Evolutionary conservation across 2,329 filamentous ascomycete genomes (phyloP).

Genomic region (Endothia cerciana): DNA sequence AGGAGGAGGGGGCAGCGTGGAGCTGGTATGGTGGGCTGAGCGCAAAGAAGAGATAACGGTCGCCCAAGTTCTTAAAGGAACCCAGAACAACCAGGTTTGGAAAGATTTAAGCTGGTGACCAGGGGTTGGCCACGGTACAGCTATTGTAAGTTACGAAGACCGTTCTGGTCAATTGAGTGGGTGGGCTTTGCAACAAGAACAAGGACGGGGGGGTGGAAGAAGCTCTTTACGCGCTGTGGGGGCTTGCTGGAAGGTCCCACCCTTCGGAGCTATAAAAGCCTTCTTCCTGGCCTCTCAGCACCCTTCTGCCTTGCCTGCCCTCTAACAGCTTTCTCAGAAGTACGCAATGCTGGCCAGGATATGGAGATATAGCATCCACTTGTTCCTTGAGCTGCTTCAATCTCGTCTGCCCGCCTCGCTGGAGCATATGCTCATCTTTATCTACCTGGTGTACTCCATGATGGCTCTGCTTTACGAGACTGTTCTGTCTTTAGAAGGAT

Average conservation of each 20-base stretch:
- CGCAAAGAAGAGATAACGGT: conserved; percentile 15
- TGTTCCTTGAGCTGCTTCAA: conserved; percentile 76
- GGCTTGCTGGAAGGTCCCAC: too few relatives aligned
- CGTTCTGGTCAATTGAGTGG: neutral
- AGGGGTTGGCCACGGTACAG: neutral
- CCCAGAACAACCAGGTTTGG: neutral
- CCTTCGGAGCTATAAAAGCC: too few relatives aligned
- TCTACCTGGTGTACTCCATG: conserved; percentile 88
- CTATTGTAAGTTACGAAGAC: neutral
- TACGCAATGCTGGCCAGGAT: conserved; percentile 92
- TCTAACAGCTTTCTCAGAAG: conserved; percentile 73
- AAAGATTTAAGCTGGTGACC: neutral
- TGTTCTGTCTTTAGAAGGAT: conserved; percentile 81
- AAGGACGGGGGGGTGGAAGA: neutral
- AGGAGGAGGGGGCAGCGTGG: conserved; percentile 21
- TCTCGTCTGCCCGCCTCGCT: conserved; percentile 74
- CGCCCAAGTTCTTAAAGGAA: neutral
- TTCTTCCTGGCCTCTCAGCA: conserved; percentile 89
- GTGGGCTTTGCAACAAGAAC: neutral
- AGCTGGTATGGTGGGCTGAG: conserved; percentile 19
- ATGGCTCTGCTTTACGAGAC: conserved; percentile 87
- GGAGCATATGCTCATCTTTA: conserved; percentile 90
- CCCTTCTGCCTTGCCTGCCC: conserved; percentile 70
- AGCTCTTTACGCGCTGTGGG: conserved; percentile 15
- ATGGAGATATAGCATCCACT: conserved; percentile 92